Conservation (phyloP, 306 rosid species). For the Rubus parviflorus region DNA sequence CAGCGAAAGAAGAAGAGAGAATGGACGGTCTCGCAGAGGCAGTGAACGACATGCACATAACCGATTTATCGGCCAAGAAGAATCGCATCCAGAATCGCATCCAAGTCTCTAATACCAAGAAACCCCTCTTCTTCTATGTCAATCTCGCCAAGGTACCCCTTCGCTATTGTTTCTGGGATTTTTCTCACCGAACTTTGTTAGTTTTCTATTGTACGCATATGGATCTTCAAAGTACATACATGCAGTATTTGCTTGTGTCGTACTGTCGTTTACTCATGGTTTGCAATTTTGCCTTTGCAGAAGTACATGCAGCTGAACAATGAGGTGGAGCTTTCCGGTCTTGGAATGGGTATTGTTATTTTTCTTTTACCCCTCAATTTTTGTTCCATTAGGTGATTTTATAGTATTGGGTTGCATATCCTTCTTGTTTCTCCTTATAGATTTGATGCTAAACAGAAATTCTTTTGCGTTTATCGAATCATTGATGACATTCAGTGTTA, state of each 20-base stretch:
- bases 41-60: constrained; percentile 47
- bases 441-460: too few species aligned
- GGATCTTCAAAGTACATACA: not conserved
- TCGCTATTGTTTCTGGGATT: not conserved
- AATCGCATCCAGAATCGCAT: constrained; percentile 74
- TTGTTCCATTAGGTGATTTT: not conserved
- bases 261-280: not conserved
- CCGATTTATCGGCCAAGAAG: constrained; percentile 42
- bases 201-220: not conserved
- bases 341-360: constrained; percentile 68
- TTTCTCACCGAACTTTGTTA: not conserved
- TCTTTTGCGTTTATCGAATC: too few species aligned
- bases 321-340: constrained; percentile 81
- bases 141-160: constrained; percentile 63
- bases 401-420: not conserved
- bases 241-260: not conserved
- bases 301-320: constrained; percentile 78
- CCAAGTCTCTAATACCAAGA: constrained; percentile 76
- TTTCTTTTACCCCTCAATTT: not conserved
- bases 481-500: not conserved
- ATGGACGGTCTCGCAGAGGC: constrained; percentile 63
- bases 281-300: constrained; percentile 32
- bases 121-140: constrained; percentile 73
- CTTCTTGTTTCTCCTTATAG: not conserved
- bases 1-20: not conserved